Evolutionary conservation across 1,284 basidiomycete species (phyloP), one percentile per base, ranked within the genome.

Genomic region (Anthracocystis panici-leucophaei): DNA sequence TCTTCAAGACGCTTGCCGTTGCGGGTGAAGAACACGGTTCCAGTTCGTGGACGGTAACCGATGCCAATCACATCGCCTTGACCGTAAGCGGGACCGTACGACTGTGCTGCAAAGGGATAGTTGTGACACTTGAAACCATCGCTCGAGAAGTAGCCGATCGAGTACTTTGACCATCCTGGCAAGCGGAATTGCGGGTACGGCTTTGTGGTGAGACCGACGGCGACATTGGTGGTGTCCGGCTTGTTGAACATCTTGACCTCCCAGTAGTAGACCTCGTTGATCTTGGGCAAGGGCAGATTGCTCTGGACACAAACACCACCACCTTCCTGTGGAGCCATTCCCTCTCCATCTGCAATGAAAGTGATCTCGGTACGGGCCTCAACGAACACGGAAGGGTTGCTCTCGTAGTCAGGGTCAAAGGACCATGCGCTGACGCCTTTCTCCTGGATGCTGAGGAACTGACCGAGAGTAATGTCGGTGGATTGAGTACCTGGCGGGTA

Each of bases 111-210:
- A 86, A 99, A 99, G 0, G 97, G 97, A 86, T 93, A 97, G 85
- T 98, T 97, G 88, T 97, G 92, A 25, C 93, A 95, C 86, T 97
- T 97, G 88, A 97, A 96, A 56, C 97, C 97, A 82, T 92, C 95
- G 18, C 85, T 79, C 12, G 94, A 95, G 82, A 96, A 94, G 86
- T 97, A 99, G 56, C 93, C 96, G 57, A 98, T 91, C n/a, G 95
- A 98, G 85, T 92, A 91, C 72, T 92, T 91, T 86, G 90, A 92
- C 83, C 91, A 89, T 45, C 96, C 96, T 66, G 82, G 84, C 29
- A 82, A 46, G 12, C 84, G 70, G 61, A 85, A 85, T 48, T 78
- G 65, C 5, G 84, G 84, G 41, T 83, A 85, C 6, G 84, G 84
- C 74, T 84, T 84, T 3, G 84, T 83, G 5, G 82, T 78, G 18